Conservation (phyloP, 2,329 filamentous ascomycete genomes). For the Fusarium sp. region DNA sequence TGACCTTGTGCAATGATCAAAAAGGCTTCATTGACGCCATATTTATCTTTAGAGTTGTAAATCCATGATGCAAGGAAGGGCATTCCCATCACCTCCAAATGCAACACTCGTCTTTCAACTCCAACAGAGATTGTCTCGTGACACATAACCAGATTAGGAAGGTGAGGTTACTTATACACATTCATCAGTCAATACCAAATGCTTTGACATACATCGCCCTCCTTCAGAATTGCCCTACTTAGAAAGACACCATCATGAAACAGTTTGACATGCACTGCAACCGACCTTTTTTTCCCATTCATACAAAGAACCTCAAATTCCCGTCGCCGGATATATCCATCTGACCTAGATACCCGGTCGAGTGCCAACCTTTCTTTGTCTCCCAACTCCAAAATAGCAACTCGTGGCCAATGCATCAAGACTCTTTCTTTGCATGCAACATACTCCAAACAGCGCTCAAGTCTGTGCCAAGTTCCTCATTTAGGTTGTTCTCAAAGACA, state of each 20-base stretch:
- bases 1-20: background rate
- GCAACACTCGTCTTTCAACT: background rate
- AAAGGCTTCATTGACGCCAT: background rate
- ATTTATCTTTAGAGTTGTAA: background rate
- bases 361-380: conserved; percentile 14
- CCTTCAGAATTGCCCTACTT: background rate
- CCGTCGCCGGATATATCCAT: background rate
- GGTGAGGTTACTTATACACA: background rate
- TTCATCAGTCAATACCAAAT: background rate
- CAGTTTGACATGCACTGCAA: background rate
- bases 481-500: background rate
- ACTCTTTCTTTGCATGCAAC: background rate
- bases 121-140: background rate
- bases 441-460: background rate
- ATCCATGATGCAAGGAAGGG: background rate
- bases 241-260: background rate
- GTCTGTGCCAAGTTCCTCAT: background rate
- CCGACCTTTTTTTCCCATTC: background rate
- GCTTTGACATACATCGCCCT: background rate
- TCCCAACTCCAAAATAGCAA: background rate
- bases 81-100: background rate
- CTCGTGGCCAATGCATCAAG: background rate
- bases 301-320: background rate
- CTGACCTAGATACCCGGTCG: background rate
- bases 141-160: background rate